Base-by-base conservation (phyloP, 352 stramenopile species). In the Pythium grandisporangium region DNA sequence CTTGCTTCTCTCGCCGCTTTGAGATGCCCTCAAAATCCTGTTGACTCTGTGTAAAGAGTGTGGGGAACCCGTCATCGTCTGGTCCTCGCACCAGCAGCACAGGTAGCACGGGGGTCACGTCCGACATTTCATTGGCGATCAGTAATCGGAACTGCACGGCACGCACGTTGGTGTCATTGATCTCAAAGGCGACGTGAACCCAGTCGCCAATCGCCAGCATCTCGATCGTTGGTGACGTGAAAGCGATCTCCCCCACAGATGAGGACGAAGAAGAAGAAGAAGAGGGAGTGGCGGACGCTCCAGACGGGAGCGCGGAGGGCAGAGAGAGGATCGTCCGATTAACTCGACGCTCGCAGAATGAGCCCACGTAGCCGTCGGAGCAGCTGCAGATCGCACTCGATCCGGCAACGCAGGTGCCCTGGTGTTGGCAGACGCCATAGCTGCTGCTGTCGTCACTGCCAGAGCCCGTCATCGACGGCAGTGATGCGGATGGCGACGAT, bases 171-270 rank as follows among this genome's bases (percentile, higher is more conserved):
- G 55, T 51, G 37, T 86, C 66, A 17, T 37, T 22, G 3, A 90
- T 62, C 23, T 84, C 73, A 38, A 90, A 86, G 2, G 73, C 68
- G 25, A 65, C 82, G 42, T 87, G 84, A 11, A 44, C 26, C 77
- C 73, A 87, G 3, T 61, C 54, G 2, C 71, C 71, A 16, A 76
- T 63, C 12, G 42, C 53, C 23, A 87, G 48, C 7, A 55, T 45
- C 25, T 45, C 37, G 35, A 53, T 49, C 1, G 25, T 21, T 5
- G 20, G 16, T 7, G 52, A 55, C 23, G 29, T 32, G 19, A 39
- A 61, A 2, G 45, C 52, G 19, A 55, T 30, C 16, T 50, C 51
- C 4, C 45, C 47, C 10, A 30, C 20, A 4, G 27, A n/a, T 16
- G 20, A 32, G 1, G 37, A 40, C 2, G 35, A 19, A 20, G 45